Percentiles rank a stretch among this genome's conserved stretches.
phyloP scores from a whole-genome alignment of 2,329 filamentous ascomycete genomes.

The Phialophora chinensis region DNA sequence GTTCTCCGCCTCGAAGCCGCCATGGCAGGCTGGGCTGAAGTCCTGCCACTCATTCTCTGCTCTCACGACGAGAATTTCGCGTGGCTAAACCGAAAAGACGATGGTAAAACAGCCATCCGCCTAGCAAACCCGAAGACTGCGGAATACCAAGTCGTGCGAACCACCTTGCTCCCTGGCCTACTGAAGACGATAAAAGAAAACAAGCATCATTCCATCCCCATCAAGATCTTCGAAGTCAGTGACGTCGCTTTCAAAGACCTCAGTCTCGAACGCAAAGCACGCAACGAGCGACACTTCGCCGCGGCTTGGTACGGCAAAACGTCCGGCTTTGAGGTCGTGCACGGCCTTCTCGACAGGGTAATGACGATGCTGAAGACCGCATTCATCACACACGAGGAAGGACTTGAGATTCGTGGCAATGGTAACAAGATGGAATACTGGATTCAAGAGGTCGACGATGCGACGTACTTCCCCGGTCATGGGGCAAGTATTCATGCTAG shows the following conservation, averaged over 20 bases:
- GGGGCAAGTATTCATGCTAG: slow-evolving; percentile 83
- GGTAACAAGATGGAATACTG: slow-evolving; percentile 75
- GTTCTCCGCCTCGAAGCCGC: slow-evolving; percentile 88
- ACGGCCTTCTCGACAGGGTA: slow-evolving; percentile 88
- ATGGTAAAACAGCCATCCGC: slow-evolving; percentile 79
- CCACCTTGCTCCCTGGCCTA: slow-evolving; percentile 81
- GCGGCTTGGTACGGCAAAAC: slow-evolving; percentile 94
- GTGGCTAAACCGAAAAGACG: slow-evolving; percentile 89
- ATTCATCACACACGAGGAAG: slow-evolving; percentile 79
- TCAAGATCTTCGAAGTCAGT: slow-evolving; percentile 89
- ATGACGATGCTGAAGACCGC: slow-evolving; percentile 88
- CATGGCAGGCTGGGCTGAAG: slow-evolving; percentile 95
- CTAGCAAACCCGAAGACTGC: slow-evolving; percentile 91
- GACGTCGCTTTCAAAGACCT: slow-evolving; percentile 93
- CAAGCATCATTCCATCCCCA: slow-evolving; percentile 83
- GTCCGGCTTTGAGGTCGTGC: slow-evolving; percentile 92
- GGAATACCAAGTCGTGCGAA: slow-evolving; percentile 92
- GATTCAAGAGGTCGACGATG: slow-evolving; percentile 89
- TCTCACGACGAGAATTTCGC: slow-evolving; percentile 98
- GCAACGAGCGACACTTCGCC: slow-evolving; percentile 95
- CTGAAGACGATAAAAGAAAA: slow-evolving; percentile 95
- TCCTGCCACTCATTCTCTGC: slow-evolving; percentile 94
- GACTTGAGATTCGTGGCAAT: slow-evolving; percentile 59
- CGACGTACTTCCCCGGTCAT: slow-evolving; percentile 90
- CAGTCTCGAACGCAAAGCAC: slow-evolving; percentile 78